Evolutionary conservation across 768 basidiomycete species (phyloP).

Genomic region (Psilocybe subaeruginosa): DNA sequence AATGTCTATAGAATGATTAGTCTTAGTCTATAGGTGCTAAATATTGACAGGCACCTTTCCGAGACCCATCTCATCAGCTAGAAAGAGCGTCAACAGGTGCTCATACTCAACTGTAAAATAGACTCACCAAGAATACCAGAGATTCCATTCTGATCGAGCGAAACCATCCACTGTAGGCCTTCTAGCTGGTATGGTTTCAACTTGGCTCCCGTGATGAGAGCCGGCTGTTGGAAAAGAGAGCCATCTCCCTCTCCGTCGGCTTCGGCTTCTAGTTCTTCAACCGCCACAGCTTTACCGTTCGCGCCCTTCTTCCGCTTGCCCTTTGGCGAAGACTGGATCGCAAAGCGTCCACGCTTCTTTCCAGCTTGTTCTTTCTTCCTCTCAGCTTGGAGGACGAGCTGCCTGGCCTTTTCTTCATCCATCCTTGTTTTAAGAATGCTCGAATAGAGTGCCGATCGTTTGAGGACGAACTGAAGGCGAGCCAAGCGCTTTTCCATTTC

Average conservation of each 20-base stretch:
- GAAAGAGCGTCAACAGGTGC: background rate
- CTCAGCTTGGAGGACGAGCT: constrained; percentile 27
- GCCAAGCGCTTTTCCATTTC: constrained; percentile 52
- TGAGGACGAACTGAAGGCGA: constrained; percentile 66
- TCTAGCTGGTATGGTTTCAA: constrained; percentile 92
- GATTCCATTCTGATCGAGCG: constrained; percentile 83
- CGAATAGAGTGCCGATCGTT: constrained; percentile 80
- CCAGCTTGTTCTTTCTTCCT: constrained; percentile 21
- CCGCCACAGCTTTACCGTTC: constrained; percentile 23
- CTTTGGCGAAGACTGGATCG: constrained; percentile 11
- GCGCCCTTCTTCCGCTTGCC: constrained; percentile 33
- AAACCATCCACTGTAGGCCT: constrained; percentile 95
- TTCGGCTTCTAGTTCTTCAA: constrained; percentile 16
- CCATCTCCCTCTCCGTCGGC: constrained; percentile 28
- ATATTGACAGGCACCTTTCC: constrained; percentile 60
- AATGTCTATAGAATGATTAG: constrained; percentile 62
- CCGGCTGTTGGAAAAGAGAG: constrained; percentile 68
- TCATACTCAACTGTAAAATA: background rate
- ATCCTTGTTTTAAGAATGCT: constrained; percentile 72
- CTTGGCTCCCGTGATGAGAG: constrained; percentile 80
- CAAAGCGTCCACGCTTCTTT: constrained; percentile 28
- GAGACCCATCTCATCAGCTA: constrained; percentile 95
- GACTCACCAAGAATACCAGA: constrained; percentile 74
- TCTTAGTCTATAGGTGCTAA: background rate
- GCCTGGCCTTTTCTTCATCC: constrained; percentile 57